Evolutionary conservation across 78 protist species (phyloP), one percentile per base, ranked within the genome.

Genomic region (Dictyostelium capitatum): DNA sequence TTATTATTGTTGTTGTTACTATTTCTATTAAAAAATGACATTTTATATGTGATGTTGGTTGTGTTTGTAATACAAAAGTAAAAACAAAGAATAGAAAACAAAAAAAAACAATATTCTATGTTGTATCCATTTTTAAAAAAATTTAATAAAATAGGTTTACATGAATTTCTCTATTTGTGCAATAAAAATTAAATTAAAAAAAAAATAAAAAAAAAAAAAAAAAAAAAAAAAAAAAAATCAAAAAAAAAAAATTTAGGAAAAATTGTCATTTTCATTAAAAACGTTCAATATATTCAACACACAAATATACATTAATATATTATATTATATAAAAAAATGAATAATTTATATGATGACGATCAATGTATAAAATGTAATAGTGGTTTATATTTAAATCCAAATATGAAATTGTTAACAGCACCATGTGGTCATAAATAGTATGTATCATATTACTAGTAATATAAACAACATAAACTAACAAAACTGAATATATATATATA

Each of bases 381-480:
- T 48, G 70, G 54, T 19, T 11, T 57, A 56, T 85, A 74, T 75
- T 15, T 85, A 20, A 75, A 72, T 30, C 92, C 92, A 6, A 54
- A 47, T 20, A 85, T 75, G 83, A 85, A 56, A 70, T 15, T 85
- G 11, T 17, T 85, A n/a, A 74, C 78, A 20, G 82, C 83, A 15
- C 82, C 92, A 4, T 85, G 92, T 85, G 83, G 92, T 72, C 92
- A 85, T 85, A 85, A 62, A 59, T 85, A 85, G 92, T 85, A 85
- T 37, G 83, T 48, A 77, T 15, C 70, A 77, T n/a, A 19, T 2
- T 19, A n/a, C n/a, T n/a, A n/a, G 37, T 3, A 59, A 15, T 59
- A 59, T 12, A 30, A n/a, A 28, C 30, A 30, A 65, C 25, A 37
- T 2, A 37, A 37, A 37, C 43, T 37, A 37, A 37, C 43, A 37